Percentiles rank a stretch among this genome's conserved stretches.
phyloP scores from a whole-genome alignment of 371 early-diverging fungal species.

The Mucor circinelloides region DNA sequence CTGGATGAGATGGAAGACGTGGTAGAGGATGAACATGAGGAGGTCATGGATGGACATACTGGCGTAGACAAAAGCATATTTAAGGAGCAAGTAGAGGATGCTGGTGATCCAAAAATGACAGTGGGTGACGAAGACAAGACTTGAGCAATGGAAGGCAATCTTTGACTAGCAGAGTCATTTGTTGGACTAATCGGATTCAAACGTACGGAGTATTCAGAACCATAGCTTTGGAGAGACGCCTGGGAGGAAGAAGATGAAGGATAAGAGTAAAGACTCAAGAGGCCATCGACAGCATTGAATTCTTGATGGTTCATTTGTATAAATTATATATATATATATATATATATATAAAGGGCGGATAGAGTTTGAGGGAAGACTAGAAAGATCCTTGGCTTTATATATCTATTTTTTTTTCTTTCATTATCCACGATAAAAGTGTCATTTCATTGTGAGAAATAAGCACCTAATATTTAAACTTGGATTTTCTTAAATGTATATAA shows the following conservation, averaged over 20 bases:
- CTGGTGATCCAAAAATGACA: neutral
- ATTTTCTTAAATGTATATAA: neutral
- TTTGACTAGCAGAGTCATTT: neutral
- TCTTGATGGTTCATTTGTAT: neutral
- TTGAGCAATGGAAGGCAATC: neutral
- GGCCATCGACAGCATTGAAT: conserved; percentile 3
- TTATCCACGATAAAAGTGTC: neutral
- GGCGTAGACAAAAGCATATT: neutral
- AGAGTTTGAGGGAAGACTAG: neutral
- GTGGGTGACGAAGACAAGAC: neutral
- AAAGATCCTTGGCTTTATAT: neutral
- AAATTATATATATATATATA: too few relatives aligned
- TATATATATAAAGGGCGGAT: neutral
- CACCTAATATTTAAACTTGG: neutral
- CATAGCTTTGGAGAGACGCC: neutral
- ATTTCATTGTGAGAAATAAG: neutral
- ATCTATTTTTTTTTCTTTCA: neutral
- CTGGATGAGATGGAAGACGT: neutral
- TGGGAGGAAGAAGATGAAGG: neutral
- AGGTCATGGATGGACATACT: neutral
- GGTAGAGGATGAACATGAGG: neutral
- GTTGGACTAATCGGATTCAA: neutral
- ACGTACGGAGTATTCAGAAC: neutral
- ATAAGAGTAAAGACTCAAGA: neutral
- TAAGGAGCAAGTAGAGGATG: neutral